Evolutionary conservation across 192 early-diverging fungal species (phyloP).

Genomic region (Rhizoclosmatium globosum): DNA sequence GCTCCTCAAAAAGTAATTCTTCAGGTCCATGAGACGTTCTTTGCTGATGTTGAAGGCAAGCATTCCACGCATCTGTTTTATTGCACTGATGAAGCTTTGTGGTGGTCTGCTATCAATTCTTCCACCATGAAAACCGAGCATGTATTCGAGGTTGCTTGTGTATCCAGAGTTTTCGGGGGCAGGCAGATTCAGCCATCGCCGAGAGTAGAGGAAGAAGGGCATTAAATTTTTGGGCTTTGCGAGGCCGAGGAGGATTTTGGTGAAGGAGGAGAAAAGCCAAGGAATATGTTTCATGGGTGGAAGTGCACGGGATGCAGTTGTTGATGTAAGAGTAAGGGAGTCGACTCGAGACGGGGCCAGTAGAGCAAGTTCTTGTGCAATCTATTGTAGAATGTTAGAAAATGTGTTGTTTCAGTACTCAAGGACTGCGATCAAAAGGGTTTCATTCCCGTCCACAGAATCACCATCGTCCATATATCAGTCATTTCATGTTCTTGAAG

Average conservation of each 20-base stretch:
- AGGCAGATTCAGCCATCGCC: constrained; percentile 47
- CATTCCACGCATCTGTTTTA: constrained; percentile 35
- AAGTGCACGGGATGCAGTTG: constrained; percentile 51
- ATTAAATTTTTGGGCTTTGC: constrained; percentile 41
- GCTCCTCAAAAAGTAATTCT: constrained; percentile 1
- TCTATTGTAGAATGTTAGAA: constrained; percentile 27
- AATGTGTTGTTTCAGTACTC: background rate
- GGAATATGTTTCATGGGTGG: constrained; percentile 36
- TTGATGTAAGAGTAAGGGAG: constrained; percentile 64
- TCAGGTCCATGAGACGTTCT: constrained; percentile 13
- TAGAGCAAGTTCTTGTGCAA: constrained; percentile 74
- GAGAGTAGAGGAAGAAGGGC: constrained; percentile 48
- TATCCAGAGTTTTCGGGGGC: constrained; percentile 32
- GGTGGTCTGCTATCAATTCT: constrained; percentile 37
- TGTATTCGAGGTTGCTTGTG: constrained; percentile 39
- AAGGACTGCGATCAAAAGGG: background rate
- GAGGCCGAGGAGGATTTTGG: constrained; percentile 39
- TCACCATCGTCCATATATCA: too few relatives aligned
- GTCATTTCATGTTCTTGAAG: background rate
- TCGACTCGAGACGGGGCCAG: constrained; percentile 62
- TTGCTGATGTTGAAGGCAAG: constrained; percentile 25
- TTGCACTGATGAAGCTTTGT: constrained; percentile 25
- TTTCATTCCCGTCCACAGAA: too few relatives aligned
- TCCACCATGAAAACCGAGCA: constrained; percentile 40
- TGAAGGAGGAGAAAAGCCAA: constrained; percentile 28